Evolutionary conservation across 805 yeast species (phyloP), one percentile per base, ranked within the genome.

Genomic region (Yarrowia phangngaensis): DNA sequence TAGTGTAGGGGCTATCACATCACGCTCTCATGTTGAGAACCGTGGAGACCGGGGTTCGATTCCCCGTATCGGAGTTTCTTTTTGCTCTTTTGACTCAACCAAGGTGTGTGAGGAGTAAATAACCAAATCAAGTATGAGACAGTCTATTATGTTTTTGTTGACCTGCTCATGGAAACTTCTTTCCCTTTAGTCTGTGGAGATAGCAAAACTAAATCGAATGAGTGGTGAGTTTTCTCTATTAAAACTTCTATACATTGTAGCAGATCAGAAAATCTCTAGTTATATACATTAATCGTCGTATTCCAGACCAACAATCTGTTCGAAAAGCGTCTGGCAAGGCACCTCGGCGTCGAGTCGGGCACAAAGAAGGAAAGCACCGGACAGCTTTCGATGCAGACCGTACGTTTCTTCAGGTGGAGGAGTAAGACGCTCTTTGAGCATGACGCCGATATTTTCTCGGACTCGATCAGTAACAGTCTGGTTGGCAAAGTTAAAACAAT

Each of bases 371-470:
- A 84, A 92, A 1, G 92, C 95, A 8, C 98, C 98, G 61, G 95
- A 84, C 60, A 92, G 79, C 62, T 92, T 92, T 59, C 98, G 74
- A 67, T 92, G 98, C 58, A 92, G 71, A n/a, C 95, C 84, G 64
- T 92, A 92, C 0, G 98, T 92, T 65, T 92, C 98, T 60, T 92
- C 97, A 2, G 98, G 98, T 11, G 98, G 98, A 3, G 98, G 97
- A 3, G 95, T 79, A 53, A 92, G 70, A 57, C 98, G 77, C 65
- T 92, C 95, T 53, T 81, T 77, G 53, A 92, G 72, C 98, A 92
- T 92, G 48, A 89, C 68, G 2, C 87, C 80, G 56, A 92, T 86
- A 59, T 89, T 88, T 3, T 78, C 82, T 55, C 95, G 76, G 16
- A 92, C 96, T 55, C 97, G 76, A 56, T 87, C 96, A 5, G 97